phyloP scores from a whole-genome alignment of 768 basidiomycete species.

The Rhodosporidiobolus odoratus region DNA sequence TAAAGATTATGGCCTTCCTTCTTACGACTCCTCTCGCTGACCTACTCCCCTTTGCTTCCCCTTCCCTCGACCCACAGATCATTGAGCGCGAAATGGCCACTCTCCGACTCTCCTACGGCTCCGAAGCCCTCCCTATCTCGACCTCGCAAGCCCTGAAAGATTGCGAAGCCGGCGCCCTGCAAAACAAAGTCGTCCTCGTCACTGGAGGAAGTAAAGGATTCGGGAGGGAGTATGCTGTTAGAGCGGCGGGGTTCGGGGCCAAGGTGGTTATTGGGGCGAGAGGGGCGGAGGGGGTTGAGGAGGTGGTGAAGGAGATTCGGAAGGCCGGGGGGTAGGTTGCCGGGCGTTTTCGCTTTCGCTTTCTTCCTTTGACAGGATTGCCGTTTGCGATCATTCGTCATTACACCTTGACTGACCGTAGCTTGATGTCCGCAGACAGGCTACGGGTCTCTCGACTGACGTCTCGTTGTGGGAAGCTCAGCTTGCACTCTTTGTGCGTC shows the following conservation, averaged over 20 bases:
- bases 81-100: background rate
- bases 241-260: background rate
- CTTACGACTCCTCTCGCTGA: background rate
- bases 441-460: background rate
- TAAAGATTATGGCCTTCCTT: too few relatives aligned
- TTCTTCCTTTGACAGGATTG: background rate
- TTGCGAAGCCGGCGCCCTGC: background rate
- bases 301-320: background rate
- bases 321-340: background rate
- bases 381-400: background rate
- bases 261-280: background rate
- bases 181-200: conserved; percentile 4
- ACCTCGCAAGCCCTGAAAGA: background rate
- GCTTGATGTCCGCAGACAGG: background rate
- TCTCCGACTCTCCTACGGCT: background rate
- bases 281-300: background rate
- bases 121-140: background rate
- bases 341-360: background rate
- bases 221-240: background rate
- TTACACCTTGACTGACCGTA: background rate
- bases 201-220: background rate
- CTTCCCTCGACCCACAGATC: background rate
- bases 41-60: background rate
- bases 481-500: conserved; percentile 3
- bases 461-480: background rate